phyloP scores from a whole-genome alignment of 2,329 filamentous ascomycete species.

The Trichoderma pleuroti region DNA sequence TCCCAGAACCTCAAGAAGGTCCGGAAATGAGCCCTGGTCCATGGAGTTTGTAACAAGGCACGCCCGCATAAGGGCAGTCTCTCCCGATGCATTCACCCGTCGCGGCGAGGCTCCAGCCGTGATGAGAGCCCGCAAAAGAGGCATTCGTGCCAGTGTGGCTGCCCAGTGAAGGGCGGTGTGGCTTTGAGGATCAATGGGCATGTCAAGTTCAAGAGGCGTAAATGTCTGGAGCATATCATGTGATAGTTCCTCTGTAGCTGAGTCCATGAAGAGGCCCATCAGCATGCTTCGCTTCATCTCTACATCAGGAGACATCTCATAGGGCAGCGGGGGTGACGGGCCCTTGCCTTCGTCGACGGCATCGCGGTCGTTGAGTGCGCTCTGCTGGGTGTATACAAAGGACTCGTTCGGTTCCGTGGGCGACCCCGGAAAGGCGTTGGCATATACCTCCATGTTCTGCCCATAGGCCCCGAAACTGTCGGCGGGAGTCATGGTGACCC shows the following conservation, averaged over 20 bases:
- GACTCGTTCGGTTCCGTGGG: constrained; percentile 79
- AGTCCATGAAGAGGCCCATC: constrained; percentile 78
- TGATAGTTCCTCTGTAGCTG: constrained; percentile 64
- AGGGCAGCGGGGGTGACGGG: constrained; percentile 63
- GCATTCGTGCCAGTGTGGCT: constrained; percentile 82
- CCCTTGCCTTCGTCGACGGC: constrained; percentile 51
- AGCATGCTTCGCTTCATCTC: constrained; percentile 79
- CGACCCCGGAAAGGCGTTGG: constrained; percentile 59
- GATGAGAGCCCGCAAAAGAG: constrained; percentile 76
- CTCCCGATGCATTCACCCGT: constrained; percentile 82
- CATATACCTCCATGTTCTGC: constrained; percentile 46
- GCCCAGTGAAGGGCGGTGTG: constrained; percentile 97
- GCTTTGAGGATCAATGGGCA: constrained; percentile 83
- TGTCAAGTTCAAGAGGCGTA: constrained; percentile 77
- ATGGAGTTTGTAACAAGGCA: constrained; percentile 92
- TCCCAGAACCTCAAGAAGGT: constrained; percentile 82
- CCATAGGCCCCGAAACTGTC: constrained; percentile 56
- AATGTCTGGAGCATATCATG: constrained; percentile 74
- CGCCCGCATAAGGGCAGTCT: constrained; percentile 89
- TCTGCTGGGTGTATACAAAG: constrained; percentile 62
- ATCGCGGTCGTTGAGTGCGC: constrained; percentile 40
- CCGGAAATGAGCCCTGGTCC: constrained; percentile 85
- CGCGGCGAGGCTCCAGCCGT: constrained; percentile 81
- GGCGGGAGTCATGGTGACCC: constrained; percentile 52
- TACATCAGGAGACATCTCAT: constrained; percentile 58